A percentile compares a stretch with the other conserved stretches of the same genome.
phyloP scores from a whole-genome alignment of 306 rosid genomes.

The Ormosia emarginata region DNA sequence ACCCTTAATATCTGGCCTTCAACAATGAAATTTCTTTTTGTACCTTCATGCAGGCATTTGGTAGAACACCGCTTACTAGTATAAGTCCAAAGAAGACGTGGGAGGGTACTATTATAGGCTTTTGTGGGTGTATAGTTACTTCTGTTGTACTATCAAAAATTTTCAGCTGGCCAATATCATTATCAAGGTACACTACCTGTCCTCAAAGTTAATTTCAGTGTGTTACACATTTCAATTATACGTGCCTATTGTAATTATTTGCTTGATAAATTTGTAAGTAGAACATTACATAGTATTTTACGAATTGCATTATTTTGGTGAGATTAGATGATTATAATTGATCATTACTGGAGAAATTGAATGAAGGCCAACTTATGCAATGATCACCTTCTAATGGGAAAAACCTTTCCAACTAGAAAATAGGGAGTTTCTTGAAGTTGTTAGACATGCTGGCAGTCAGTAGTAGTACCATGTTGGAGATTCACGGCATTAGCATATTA shows the following conservation, averaged over 20 bases:
- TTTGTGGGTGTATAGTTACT: slow-evolving; percentile 86
- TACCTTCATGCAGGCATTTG: slow-evolving; percentile 69
- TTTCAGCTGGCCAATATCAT: slow-evolving; percentile 81
- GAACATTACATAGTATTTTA: background rate
- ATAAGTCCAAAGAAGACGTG: slow-evolving; percentile 97
- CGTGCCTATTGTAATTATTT: background rate
- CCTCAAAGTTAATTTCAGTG: slow-evolving; percentile 17
- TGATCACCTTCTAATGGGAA: background rate
- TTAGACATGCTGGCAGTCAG: background rate
- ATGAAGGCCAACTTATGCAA: background rate
- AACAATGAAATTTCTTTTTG: slow-evolving; percentile 17
- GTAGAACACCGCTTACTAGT: slow-evolving; percentile 85
- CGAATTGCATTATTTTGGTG: background rate
- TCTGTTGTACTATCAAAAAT: slow-evolving; percentile 60
- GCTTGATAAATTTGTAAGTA: background rate
- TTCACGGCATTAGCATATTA: background rate
- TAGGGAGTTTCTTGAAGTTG: background rate
- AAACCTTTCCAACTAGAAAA: background rate
- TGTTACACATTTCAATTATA: background rate
- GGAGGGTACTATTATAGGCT: slow-evolving; percentile 94
- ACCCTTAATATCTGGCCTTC: background rate
- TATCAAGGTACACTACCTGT: slow-evolving; percentile 55
- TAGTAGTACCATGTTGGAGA: background rate
- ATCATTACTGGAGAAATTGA: background rate
- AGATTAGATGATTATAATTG: background rate